Percentiles rank a stretch among this genome's conserved stretches.
Conservation (phyloP, 176 grass and related monocot genomes). For the Eleusine coracana region DNA sequence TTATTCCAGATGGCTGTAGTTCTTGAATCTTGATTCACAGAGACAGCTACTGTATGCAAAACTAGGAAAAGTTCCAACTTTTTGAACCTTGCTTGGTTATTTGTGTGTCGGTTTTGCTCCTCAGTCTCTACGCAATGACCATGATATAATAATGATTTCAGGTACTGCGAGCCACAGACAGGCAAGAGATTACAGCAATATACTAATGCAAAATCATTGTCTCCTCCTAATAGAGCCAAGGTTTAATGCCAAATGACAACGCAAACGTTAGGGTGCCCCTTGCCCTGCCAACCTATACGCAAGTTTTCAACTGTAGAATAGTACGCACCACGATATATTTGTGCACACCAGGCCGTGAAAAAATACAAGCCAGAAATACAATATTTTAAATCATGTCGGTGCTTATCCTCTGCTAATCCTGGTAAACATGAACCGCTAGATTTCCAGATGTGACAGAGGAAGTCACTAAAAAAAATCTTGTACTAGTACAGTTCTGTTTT, state of each 20-base stretch:
- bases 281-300: conserved; percentile 36
- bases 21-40: conserved; percentile 28
- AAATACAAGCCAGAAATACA: not conserved
- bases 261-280: conserved; percentile 36
- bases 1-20: conserved; percentile 22
- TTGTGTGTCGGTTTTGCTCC: conserved; percentile 29
- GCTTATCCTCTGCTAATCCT: conserved; percentile 29
- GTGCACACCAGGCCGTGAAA: conserved; percentile 8
- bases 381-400: conserved; percentile 22
- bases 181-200: conserved; percentile 19
- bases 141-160: conserved; percentile 26
- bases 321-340: not conserved
- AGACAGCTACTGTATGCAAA: conserved; percentile 29
- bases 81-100: conserved; percentile 52
- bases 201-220: conserved; percentile 35
- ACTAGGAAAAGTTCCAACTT: conserved; percentile 54
- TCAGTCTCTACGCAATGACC: not conserved
- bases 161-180: conserved; percentile 32
- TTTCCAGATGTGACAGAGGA: conserved; percentile 14
- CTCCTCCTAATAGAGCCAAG: conserved; percentile 40
- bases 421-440: conserved; percentile 26
- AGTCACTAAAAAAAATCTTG: conserved; percentile 36
- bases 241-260: conserved; percentile 56
- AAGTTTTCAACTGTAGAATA: conserved; percentile 41
- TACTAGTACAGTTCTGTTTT: not conserved